Evolutionary conservation across 305 asterid genomes (phyloP).

Genomic region (Salvia sclarea): DNA sequence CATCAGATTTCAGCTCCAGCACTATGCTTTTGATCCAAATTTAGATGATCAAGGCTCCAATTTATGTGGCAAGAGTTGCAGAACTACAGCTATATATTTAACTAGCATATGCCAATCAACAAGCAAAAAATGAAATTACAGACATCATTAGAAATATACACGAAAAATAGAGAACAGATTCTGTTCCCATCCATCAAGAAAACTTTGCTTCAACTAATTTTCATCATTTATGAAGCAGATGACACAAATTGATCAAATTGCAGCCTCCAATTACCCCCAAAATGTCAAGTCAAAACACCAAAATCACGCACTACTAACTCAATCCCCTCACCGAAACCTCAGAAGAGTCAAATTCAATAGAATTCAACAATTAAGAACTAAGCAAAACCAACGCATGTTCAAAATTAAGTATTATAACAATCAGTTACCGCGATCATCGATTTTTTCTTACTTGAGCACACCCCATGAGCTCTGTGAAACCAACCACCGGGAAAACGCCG

Average conservation of each 20-base stretch:
- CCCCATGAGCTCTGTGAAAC: constrained; percentile 92
- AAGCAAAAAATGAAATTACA: background rate
- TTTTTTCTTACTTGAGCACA: constrained; percentile 57
- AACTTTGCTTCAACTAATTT: background rate
- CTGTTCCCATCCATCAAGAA: background rate
- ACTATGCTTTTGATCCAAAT: constrained; percentile 1
- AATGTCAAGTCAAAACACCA: background rate
- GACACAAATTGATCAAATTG: background rate
- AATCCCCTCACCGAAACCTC: constrained; percentile 5
- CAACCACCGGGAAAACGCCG: constrained; percentile 85
- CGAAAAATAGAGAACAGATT: background rate
- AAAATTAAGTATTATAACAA: background rate
- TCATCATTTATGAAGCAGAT: background rate
- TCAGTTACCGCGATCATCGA: background rate
- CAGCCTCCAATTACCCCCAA: background rate
- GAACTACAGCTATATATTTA: background rate
- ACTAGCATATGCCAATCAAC: background rate
- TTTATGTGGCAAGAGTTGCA: background rate
- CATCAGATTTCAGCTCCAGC: constrained; percentile 24
- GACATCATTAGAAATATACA: background rate
- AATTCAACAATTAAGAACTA: background rate
- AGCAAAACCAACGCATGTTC: background rate
- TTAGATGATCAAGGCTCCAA: no score
- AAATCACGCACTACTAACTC: background rate
- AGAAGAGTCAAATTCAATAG: background rate